phyloP scores from a whole-genome alignment of 2,329 filamentous ascomycete species.

The Cryphonectria radicalis region DNA sequence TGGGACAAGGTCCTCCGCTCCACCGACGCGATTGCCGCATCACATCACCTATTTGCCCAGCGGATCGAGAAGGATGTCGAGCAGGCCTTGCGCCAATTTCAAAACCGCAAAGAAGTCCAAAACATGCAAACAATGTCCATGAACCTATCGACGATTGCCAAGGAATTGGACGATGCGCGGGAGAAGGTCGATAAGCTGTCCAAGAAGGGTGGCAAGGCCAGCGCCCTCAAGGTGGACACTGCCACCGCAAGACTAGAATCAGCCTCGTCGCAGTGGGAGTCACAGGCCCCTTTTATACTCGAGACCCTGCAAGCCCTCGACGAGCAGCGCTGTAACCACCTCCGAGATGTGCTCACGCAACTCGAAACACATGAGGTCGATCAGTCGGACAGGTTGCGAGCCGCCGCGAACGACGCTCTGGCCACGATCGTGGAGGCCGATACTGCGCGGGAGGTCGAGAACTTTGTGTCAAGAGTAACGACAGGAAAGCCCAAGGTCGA shows the following conservation, averaged over 20 bases:
- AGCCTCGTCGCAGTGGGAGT: constrained; percentile 86
- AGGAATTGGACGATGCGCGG: constrained; percentile 82
- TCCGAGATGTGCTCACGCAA: constrained; percentile 89
- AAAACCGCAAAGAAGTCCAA: constrained; percentile 74
- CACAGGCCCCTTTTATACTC: constrained; percentile 92
- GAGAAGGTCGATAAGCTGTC: constrained; percentile 84
- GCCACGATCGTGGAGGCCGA: constrained; percentile 84
- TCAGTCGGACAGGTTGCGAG: constrained; percentile 75
- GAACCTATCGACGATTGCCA: constrained; percentile 80
- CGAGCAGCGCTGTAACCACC: constrained; percentile 84
- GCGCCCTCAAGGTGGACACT: constrained; percentile 75
- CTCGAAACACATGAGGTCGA: constrained; percentile 93
- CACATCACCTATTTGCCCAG: constrained; percentile 79
- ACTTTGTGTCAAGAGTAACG: constrained; percentile 58
- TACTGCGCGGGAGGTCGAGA: constrained; percentile 83
- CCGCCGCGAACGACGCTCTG: constrained; percentile 77
- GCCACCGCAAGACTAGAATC: constrained; percentile 75
- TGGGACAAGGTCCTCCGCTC: constrained; percentile 88
- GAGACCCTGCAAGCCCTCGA: constrained; percentile 91
- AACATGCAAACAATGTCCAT: constrained; percentile 80
- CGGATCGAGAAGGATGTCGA: constrained; percentile 91
- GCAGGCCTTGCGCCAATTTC: constrained; percentile 76
- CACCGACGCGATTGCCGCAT: constrained; percentile 78
- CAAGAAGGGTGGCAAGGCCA: constrained; percentile 78
- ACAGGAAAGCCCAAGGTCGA: constrained; percentile 50